Conservation (phyloP, 495 filamentous ascomycete genomes). For the Echria macrotheca region DNA sequence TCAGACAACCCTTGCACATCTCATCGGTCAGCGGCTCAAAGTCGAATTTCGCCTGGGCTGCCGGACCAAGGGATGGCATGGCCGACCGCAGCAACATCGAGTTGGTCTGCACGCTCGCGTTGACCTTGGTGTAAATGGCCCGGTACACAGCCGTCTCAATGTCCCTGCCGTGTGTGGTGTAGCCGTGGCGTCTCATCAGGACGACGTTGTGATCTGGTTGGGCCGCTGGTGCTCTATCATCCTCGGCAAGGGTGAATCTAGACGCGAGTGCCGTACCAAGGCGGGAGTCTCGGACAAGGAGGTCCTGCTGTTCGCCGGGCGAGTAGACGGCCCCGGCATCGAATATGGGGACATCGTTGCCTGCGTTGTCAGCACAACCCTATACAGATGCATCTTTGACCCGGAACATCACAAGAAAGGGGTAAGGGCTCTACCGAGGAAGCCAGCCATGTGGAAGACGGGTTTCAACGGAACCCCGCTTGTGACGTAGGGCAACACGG, state of each 20-base stretch:
- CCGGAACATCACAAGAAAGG: too few species aligned
- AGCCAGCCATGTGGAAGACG: slow-evolving; percentile 2
- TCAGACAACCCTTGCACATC: not conserved
- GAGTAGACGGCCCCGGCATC: slow-evolving; percentile 1
- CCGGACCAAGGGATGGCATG: not conserved
- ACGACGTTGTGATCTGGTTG: not conserved
- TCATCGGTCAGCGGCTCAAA: slow-evolving; percentile 3
- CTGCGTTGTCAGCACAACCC: too few species aligned
- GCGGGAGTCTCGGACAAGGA: not conserved
- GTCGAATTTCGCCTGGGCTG: slow-evolving; percentile 1
- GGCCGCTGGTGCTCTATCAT: too few species aligned
- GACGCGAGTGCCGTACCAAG: not conserved
- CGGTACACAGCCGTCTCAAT: slow-evolving; percentile 7
- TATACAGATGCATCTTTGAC: too few species aligned
- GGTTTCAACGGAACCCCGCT: slow-evolving; percentile 4
- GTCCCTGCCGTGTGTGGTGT: slow-evolving; percentile 5
- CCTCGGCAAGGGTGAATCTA: not conserved
- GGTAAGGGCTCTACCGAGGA: too few species aligned
- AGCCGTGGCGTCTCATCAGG: slow-evolving; percentile 2
- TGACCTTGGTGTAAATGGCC: slow-evolving; percentile 9
- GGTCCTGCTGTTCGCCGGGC: slow-evolving; percentile 3
- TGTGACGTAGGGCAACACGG: slow-evolving; percentile 5
- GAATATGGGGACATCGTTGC: slow-evolving; percentile 2
- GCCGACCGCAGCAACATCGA: slow-evolving; percentile 2
- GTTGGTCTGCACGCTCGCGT: slow-evolving; percentile 6